Evolutionary conservation across 2,329 filamentous ascomycete genomes (phyloP).

Genomic region (Epichloe uncinata): DNA sequence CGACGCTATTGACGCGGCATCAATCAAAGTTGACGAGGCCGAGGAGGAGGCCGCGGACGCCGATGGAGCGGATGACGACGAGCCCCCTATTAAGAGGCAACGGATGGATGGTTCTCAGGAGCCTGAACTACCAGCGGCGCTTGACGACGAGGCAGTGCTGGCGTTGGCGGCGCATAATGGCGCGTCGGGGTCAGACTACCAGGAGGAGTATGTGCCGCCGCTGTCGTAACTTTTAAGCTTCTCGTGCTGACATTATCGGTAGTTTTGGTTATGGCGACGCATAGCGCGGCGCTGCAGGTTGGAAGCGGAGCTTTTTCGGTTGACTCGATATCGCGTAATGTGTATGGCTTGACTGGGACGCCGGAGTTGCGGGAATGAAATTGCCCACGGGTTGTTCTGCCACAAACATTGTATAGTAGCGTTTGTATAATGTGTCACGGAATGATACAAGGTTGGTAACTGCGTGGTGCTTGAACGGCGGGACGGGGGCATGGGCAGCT

Average conservation of each 20-base stretch:
- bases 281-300: slow-evolving; percentile 11
- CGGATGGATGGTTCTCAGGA: slow-evolving; percentile 22
- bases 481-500: not conserved
- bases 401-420: not conserved
- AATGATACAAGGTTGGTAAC: not conserved
- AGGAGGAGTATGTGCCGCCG: slow-evolving; percentile 26
- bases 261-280: slow-evolving; percentile 24
- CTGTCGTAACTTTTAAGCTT: not conserved
- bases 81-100: slow-evolving; percentile 28
- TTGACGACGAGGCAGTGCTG: slow-evolving; percentile 36
- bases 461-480: not conserved
- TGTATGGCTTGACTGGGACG: not conserved
- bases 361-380: not conserved
- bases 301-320: not conserved
- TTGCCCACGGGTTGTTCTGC: not conserved
- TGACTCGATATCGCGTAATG: no score
- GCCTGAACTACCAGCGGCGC: slow-evolving; percentile 16
- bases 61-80: slow-evolving; percentile 17
- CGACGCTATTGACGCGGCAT: not conserved
- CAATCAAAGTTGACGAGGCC: slow-evolving; percentile 4
- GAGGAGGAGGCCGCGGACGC: slow-evolving; percentile 9
- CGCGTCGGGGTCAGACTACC: slow-evolving; percentile 24
- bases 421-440: not conserved
- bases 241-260: not conserved
- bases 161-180: slow-evolving; percentile 32